These are phyloP conservation scores for Trichoderma asperellum DNA, from an alignment of 2,329 filamentous ascomycete genomes.

Conservation along the genomic window DNA sequence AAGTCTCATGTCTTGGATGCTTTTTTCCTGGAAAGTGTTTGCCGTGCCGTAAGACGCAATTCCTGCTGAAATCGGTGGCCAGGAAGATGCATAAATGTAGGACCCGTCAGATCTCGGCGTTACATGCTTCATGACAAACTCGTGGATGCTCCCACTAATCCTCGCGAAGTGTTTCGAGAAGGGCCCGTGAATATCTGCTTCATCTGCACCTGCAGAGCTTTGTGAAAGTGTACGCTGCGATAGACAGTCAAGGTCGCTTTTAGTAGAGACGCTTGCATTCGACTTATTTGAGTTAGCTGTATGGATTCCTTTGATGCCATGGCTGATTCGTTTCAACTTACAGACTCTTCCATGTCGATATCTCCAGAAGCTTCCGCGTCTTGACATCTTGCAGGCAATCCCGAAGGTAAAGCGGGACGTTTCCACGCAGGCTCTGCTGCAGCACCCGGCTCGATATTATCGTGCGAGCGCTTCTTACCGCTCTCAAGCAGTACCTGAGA, in stretches of 20 bases:
- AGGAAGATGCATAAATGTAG: neutral
- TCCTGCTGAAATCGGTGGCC: neutral
- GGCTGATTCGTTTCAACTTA: neutral
- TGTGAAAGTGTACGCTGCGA: neutral
- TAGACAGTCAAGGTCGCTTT: neutral
- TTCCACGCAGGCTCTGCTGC: slow-evolving; percentile 11
- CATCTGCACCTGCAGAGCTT: neutral
- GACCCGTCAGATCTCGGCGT: neutral
- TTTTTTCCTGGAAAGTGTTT: neutral
- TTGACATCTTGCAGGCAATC: neutral
- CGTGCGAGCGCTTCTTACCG: neutral
- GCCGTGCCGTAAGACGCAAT: neutral
- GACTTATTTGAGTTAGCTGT: neutral
- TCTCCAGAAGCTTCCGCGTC: neutral
- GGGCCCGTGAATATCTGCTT: neutral
- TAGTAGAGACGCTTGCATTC: neutral
- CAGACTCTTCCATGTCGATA: neutral
- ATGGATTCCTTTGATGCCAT: too few species aligned
- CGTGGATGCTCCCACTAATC: neutral
- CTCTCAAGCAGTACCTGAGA: neutral
- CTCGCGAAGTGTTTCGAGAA: neutral
- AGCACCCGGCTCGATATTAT: neutral
- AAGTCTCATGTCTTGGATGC: slow-evolving; percentile 6
- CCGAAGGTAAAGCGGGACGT: neutral
- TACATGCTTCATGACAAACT: neutral